A percentile compares a stretch with the other conserved stretches of the same genome.
Evolutionary conservation across 805 yeast genomes (phyloP).

Genomic region (Barnettozyma californica): DNA sequence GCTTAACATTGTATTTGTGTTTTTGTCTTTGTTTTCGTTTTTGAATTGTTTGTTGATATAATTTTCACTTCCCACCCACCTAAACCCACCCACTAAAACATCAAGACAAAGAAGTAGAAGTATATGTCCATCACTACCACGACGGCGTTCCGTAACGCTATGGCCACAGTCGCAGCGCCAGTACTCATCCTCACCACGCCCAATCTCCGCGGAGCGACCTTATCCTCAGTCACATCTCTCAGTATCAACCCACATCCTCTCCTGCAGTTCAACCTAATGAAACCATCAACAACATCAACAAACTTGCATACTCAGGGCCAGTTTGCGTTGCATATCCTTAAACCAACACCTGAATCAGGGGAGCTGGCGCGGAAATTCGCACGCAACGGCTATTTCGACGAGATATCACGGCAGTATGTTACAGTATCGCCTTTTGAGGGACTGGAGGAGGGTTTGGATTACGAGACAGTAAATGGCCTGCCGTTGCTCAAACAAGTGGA

Average conservation of each 20-base stretch:
- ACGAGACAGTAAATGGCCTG: conserved; percentile 21
- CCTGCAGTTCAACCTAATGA: conserved; percentile 78
- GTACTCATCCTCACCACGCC: conserved; percentile 60
- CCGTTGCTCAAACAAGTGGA: conserved; percentile 57
- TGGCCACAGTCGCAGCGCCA: conserved; percentile 44
- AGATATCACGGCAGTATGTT: conserved; percentile 21
- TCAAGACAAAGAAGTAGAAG: too few species aligned
- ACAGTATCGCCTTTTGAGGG: conserved; percentile 45
- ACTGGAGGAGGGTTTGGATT: conserved; percentile 30
- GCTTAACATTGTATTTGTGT: too few species aligned
- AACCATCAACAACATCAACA: conserved; percentile 77
- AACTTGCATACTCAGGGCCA: conserved; percentile 50
- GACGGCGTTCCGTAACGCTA: conserved; percentile 29
- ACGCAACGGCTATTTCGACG: conserved; percentile 37
- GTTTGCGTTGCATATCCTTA: conserved; percentile 73
- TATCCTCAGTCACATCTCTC: conserved; percentile 81
- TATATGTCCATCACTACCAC: not conserved
- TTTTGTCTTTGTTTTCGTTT: too few species aligned
- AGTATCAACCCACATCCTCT: conserved; percentile 74
- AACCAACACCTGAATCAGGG: conserved; percentile 52
- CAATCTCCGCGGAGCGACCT: conserved; percentile 64
- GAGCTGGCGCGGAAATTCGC: conserved; percentile 64
- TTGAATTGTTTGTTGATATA: too few species aligned
- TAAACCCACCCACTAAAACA: too few species aligned
- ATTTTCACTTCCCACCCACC: too few species aligned